Evolutionary conservation across 2,329 filamentous ascomycete genomes (phyloP).

Genomic region (Claviceps sp.): DNA sequence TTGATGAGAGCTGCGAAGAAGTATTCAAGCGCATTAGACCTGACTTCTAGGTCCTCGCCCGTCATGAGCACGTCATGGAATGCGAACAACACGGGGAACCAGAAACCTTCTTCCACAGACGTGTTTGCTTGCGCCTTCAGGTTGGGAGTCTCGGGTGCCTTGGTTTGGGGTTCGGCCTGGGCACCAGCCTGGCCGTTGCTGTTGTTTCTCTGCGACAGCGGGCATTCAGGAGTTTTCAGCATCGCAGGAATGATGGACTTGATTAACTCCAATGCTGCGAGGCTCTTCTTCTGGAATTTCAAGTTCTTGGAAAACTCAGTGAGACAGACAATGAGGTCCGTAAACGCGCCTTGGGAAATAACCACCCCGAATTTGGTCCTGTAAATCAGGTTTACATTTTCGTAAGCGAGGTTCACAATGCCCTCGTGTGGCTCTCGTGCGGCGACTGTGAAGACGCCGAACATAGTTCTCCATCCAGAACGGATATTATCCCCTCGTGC

Average conservation of each 20-base stretch:
- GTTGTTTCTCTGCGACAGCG: constrained; percentile 53
- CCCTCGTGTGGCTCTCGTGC: constrained; percentile 86
- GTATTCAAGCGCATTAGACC: constrained; percentile 82
- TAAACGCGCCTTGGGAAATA: constrained; percentile 91
- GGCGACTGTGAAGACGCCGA: constrained; percentile 94
- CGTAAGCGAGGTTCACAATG: constrained; percentile 93
- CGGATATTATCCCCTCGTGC: constrained; percentile 92
- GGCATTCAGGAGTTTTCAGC: constrained; percentile 91
- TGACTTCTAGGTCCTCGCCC: constrained; percentile 91
- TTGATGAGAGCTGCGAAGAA: constrained; percentile 88
- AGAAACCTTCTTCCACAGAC: constrained; percentile 91
- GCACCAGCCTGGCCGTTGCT: constrained; percentile 18
- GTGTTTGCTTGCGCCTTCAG: constrained; percentile 45
- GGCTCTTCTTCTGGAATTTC: constrained; percentile 95
- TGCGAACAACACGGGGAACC: constrained; percentile 95
- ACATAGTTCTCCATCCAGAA: constrained; percentile 98
- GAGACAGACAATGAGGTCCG: constrained; percentile 87
- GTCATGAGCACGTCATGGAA: constrained; percentile 99
- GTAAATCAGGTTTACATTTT: constrained; percentile 93
- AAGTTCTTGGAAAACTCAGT: constrained; percentile 99
- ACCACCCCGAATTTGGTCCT: constrained; percentile 91
- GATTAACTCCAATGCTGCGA: constrained; percentile 88
- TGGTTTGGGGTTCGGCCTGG: constrained; percentile 29
- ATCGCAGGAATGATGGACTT: constrained; percentile 91
- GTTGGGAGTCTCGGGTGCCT: constrained; percentile 29